Base-by-base conservation (phyloP, 2,329 filamentous ascomycete genomes). In the Corynespora cassiicola region DNA sequence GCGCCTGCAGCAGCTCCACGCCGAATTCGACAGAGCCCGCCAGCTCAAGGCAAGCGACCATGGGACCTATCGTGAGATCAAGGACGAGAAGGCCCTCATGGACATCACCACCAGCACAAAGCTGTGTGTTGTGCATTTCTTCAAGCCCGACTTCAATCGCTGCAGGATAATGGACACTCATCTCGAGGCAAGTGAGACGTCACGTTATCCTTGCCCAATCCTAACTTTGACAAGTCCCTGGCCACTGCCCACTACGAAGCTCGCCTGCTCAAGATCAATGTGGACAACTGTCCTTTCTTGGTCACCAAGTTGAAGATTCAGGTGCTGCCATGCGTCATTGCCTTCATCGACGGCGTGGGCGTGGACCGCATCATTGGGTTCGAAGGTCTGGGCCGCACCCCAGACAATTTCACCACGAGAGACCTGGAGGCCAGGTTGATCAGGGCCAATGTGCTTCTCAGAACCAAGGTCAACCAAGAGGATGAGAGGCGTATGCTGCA, bases 81-180 rank as follows among this genome's bases (percentile, higher is more conserved):
- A 76, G 34, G 75, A 75, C 44, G 82, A 85, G 58, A 80, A 82
- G 58, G 61, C 71, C 9, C 63, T 84, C 26, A 75, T 85, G 59
- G 75, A 80, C 47, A 79, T 83, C 47, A 84, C 81, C 7, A 85
- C 81, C 6, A 72, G 74, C 31, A 76, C 75, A 9, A 75, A 79
- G 43, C 67, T 76, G 17, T 82, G 78, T 52, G 72, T 85, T 2
- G 77, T 85, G 16, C 82, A 85, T 58, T 85, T 85, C 62, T 81
- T 78, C 61, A 82, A 85, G 56, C 74, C 80, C 3, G 82, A 85
- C 55, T 85, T 85, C 63, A 73, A 76, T 14, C 76, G 81, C 37
- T 85, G 82, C 63, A 67, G 70, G 8, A 75, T 81, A 37, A 85
- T 85, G 82, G 81, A 85, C 57, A 70, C 69, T 31, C 79, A 81